Evolutionary conservation across 2,329 filamentous ascomycete genomes (phyloP).

Genomic region (Stemphylium beticola): DNA sequence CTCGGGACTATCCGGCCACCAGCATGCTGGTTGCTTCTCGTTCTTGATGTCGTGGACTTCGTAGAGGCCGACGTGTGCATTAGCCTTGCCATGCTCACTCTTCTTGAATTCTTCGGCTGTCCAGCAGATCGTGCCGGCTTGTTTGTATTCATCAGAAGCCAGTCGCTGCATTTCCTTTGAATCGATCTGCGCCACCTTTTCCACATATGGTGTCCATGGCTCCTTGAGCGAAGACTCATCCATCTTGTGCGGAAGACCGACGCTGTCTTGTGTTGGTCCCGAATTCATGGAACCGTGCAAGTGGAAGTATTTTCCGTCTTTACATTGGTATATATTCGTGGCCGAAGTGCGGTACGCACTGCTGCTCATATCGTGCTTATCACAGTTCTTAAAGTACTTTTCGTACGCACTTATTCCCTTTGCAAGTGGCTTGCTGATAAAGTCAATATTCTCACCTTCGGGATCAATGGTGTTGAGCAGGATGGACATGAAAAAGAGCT

Average conservation of each 20-base stretch:
- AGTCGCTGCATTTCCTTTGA: slow-evolving; percentile 43
- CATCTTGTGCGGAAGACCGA: slow-evolving; percentile 42
- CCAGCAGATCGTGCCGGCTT: slow-evolving; percentile 51
- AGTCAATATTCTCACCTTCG: slow-evolving; percentile 17
- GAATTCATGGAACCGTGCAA: slow-evolving; percentile 58
- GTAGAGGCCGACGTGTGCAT: slow-evolving; percentile 51
- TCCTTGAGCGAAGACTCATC: neutral
- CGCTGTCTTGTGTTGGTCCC: slow-evolving; percentile 48
- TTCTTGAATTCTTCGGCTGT: slow-evolving; percentile 48
- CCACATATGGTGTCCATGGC: neutral
- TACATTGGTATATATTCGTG: slow-evolving; percentile 57
- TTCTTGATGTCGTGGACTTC: slow-evolving; percentile 41
- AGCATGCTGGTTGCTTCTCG: slow-evolving; percentile 41
- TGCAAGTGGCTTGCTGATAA: slow-evolving; percentile 5
- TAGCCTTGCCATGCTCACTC: slow-evolving; percentile 52
- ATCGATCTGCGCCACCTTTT: slow-evolving; percentile 44
- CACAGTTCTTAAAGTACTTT: neutral
- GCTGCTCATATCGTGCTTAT: slow-evolving; percentile 35
- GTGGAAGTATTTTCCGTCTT: slow-evolving; percentile 56
- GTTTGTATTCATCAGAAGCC: slow-evolving; percentile 48
- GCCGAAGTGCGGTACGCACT: slow-evolving; percentile 38
- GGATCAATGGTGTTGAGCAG: slow-evolving; percentile 45
- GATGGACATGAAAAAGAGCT: slow-evolving; percentile 54
- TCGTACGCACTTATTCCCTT: too few species aligned
- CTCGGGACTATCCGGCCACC: slow-evolving; percentile 51